Conservation (phyloP, 768 basidiomycete genomes). For the Suillus americanus region DNA sequence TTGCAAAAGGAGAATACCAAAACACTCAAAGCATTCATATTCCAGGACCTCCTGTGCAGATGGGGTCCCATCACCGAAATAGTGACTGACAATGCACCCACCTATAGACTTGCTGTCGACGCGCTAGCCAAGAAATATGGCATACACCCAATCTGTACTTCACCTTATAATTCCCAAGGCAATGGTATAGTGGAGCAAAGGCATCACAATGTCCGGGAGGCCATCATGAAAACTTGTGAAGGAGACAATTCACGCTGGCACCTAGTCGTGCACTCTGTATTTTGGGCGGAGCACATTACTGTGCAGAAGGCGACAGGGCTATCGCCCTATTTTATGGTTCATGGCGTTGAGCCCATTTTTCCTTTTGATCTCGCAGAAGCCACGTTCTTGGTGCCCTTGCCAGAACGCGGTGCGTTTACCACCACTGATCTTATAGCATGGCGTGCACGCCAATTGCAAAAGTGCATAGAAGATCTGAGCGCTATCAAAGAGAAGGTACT, state of each 20-base stretch:
- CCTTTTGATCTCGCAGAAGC: not conserved
- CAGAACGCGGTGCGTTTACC: too few species aligned
- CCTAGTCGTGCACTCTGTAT: not conserved
- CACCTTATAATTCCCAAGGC: too few species aligned
- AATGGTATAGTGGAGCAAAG: not conserved
- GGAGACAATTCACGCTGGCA: not conserved
- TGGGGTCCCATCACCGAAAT: too few species aligned
- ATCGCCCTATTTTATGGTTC: not conserved
- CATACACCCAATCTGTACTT: not conserved
- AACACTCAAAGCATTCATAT: not conserved
- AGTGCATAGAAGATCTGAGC: too few species aligned
- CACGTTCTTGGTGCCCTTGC: not conserved
- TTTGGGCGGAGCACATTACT: too few species aligned
- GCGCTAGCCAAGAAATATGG: too few species aligned
- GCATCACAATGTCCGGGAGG: constrained; percentile 10
- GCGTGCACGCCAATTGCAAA: too few species aligned
- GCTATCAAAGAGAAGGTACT: too few species aligned
- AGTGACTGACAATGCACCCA: too few species aligned
- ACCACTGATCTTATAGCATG: too few species aligned
- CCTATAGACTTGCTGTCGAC: not conserved
- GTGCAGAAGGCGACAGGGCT: not conserved
- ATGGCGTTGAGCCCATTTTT: not conserved
- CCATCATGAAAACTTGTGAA: constrained; percentile 6
- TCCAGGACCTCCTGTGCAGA: too few species aligned
- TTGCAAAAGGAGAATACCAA: not conserved